Percentiles rank a stretch among this genome's conserved stretches.
These are phyloP conservation scores for Zygotorulaspora chibaensis DNA, from an alignment of 805 yeast genomes.

Conservation along the genomic window DNA sequence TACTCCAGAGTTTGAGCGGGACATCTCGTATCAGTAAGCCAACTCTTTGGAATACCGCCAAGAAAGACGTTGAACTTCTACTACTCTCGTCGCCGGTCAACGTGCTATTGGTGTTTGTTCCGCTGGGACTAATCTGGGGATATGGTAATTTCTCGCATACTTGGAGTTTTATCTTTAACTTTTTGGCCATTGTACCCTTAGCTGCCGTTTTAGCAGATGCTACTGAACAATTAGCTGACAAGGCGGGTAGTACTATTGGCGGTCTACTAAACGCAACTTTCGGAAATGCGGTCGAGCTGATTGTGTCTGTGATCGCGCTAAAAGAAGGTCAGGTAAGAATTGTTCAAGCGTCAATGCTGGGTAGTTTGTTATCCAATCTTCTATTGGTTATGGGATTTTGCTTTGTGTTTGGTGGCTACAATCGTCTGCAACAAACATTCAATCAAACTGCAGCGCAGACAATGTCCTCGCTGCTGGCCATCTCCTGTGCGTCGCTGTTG, in stretches of 20 bases:
- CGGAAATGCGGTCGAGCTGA: slow-evolving; percentile 96
- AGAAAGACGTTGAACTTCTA: slow-evolving; percentile 27
- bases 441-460: slow-evolving; percentile 98
- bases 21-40: slow-evolving; percentile 2
- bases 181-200: slow-evolving; percentile 85
- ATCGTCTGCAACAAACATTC: slow-evolving; percentile 79
- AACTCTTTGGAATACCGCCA: slow-evolving; percentile 18
- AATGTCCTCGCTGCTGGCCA: slow-evolving; percentile 89
- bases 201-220: slow-evolving; percentile 89
- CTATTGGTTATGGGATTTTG: slow-evolving; percentile 93
- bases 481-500: slow-evolving; percentile 81
- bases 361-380: slow-evolving; percentile 84
- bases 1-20: slow-evolving; percentile 3
- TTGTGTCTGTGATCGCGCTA: slow-evolving; percentile 88
- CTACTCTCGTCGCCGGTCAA: slow-evolving; percentile 67
- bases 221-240: slow-evolving; percentile 85
- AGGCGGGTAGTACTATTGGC: slow-evolving; percentile 88
- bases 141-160: slow-evolving; percentile 49
- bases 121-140: slow-evolving; percentile 80
- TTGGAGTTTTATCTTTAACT: slow-evolving; percentile 66
- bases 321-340: slow-evolving; percentile 81
- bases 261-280: slow-evolving; percentile 94
- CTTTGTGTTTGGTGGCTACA: slow-evolving; percentile 87
- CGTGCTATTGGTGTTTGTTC: slow-evolving; percentile 75
- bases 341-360: slow-evolving; percentile 97